Conservation (phyloP, 1,284 basidiomycete genomes). For the Somion occarium region DNA sequence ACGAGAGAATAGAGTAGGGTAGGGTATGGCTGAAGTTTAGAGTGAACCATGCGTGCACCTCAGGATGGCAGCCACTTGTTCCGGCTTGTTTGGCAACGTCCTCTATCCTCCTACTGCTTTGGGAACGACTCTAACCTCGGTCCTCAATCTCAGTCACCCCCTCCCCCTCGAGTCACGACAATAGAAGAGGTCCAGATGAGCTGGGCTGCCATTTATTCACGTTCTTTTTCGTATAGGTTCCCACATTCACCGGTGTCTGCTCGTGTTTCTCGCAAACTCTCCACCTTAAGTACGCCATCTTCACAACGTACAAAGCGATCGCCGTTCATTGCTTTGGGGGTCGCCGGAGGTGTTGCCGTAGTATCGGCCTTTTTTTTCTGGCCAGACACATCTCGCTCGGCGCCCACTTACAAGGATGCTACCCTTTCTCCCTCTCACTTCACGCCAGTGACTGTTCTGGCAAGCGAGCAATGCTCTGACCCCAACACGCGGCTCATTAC, state of each 20-base stretch:
- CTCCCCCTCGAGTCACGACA: too few relatives aligned
- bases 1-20: slow-evolving; percentile 16
- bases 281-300: not conserved
- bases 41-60: not conserved
- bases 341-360: slow-evolving; percentile 13
- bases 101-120: slow-evolving; percentile 10
- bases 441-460: slow-evolving; percentile 54
- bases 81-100: slow-evolving; percentile 15
- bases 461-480: slow-evolving; percentile 42
- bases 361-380: slow-evolving; percentile 46
- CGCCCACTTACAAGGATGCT: slow-evolving; percentile 26
- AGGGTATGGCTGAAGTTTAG: slow-evolving; percentile 10
- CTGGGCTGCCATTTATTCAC: not conserved
- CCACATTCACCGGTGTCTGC: not conserved
- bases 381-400: slow-evolving; percentile 38
- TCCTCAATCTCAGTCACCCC: not conserved
- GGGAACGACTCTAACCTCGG: too few relatives aligned
- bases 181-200: too few relatives aligned
- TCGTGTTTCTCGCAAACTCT: not conserved
- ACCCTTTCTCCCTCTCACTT: slow-evolving; percentile 58
- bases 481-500: slow-evolving; percentile 44
- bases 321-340: not conserved
- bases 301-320: not conserved
- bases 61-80: slow-evolving; percentile 6
- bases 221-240: not conserved